phyloP scores from a whole-genome alignment of 2,329 filamentous ascomycete genomes.

The Didymella sp. region DNA sequence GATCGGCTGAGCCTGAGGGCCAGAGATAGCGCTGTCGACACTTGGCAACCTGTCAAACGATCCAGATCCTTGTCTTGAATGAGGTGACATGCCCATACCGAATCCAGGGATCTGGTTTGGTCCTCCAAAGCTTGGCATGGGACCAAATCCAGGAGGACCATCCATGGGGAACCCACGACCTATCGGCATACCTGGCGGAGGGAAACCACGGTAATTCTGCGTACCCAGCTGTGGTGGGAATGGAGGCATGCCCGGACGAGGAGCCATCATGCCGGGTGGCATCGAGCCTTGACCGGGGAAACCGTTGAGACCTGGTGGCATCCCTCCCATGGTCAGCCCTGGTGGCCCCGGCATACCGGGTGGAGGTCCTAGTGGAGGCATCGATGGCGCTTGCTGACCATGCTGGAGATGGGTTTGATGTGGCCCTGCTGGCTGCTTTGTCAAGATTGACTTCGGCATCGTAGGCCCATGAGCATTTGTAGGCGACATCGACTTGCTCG shows the following conservation, averaged over 20 bases:
- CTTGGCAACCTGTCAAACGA: constrained; percentile 62
- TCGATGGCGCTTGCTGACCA: constrained; percentile 65
- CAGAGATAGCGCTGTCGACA: constrained; percentile 62
- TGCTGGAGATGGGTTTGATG: constrained; percentile 57
- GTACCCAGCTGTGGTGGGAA: constrained; percentile 60
- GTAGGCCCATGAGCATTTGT: constrained; percentile 70
- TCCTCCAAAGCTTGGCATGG: constrained; percentile 49
- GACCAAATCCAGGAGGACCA: constrained; percentile 54
- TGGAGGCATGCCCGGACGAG: constrained; percentile 63
- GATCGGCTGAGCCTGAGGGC: constrained; percentile 72
- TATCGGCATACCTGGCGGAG: constrained; percentile 67
- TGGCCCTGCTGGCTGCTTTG: constrained; percentile 62
- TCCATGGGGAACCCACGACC: constrained; percentile 63
- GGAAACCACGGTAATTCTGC: constrained; percentile 62
- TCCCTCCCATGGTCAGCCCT: constrained; percentile 54
- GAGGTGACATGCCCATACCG: constrained; percentile 58
- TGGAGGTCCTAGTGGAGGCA: constrained; percentile 68
- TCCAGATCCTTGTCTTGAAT: constrained; percentile 78
- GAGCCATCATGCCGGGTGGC: constrained; percentile 60
- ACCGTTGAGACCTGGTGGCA: constrained; percentile 58
- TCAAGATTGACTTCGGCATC: constrained; percentile 67
- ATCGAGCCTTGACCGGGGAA: constrained; percentile 62
- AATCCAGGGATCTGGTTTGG: constrained; percentile 49
- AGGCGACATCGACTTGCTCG: constrained; percentile 64
- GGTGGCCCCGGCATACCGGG: constrained; percentile 65